Conservation (phyloP, 139 green algal species). For the Chlorokybus atmophyticus region DNA sequence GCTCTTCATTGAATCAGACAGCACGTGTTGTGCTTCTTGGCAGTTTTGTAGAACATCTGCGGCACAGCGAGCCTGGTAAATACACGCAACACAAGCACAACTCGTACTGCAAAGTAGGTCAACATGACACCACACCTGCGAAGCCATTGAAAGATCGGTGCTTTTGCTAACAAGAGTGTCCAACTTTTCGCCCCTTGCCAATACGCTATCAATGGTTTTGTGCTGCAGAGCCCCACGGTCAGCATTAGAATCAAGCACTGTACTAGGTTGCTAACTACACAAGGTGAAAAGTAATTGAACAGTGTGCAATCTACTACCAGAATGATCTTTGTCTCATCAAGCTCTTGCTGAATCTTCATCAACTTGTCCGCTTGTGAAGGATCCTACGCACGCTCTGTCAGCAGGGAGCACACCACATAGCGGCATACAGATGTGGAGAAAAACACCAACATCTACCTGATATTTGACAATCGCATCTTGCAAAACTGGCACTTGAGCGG, state of each 20-base stretch:
- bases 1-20: conserved; percentile 29
- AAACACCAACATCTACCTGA: no score
- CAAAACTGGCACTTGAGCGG: no score
- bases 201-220: conserved; percentile 95
- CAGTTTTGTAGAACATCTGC: conserved; percentile 42
- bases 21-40: conserved; percentile 41
- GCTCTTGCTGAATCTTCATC: conserved; percentile 88
- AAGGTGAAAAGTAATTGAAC: neutral
- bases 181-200: conserved; percentile 91
- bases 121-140: conserved; percentile 54
- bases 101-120: neutral
- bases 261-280: neutral
- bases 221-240: conserved; percentile 68
- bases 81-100: conserved; percentile 1
- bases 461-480: no score
- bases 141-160: conserved; percentile 84
- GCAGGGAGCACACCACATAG: no score
- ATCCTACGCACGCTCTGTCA: no score
- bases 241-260: neutral
- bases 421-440: no score
- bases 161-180: conserved; percentile 92
- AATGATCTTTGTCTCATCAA: conserved; percentile 77
- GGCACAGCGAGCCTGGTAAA: neutral
- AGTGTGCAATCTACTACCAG: conserved; percentile 13
- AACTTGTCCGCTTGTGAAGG: conserved; percentile 89